These are phyloP conservation scores for Auriscalpium orientale DNA, from an alignment of 768 basidiomycete genomes.

Conservation along the genomic window DNA sequence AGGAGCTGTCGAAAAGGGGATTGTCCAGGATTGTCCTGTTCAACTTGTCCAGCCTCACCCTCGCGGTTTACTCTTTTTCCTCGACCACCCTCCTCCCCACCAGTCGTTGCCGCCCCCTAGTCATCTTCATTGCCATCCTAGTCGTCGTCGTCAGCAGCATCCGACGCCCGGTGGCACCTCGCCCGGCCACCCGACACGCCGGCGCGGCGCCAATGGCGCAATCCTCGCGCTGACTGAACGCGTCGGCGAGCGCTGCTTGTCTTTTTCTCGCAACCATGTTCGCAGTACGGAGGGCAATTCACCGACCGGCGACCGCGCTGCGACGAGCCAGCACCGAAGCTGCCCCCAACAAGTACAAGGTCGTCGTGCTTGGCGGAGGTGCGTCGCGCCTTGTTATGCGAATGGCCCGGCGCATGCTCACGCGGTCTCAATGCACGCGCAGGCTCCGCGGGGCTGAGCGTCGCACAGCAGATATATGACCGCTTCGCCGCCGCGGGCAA, in stretches of 20 bases:
- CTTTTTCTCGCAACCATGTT: slow-evolving; percentile 9
- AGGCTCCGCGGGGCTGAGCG: slow-evolving; percentile 79
- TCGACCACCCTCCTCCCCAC: too few relatives aligned
- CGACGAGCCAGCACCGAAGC: slow-evolving; percentile 28
- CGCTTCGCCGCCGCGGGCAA: slow-evolving; percentile 68
- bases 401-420: background rate
- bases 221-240: too few relatives aligned
- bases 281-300: slow-evolving; percentile 7
- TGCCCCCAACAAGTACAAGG: slow-evolving; percentile 58
- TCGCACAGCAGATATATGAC: slow-evolving; percentile 83
- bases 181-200: too few relatives aligned
- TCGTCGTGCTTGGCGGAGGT: slow-evolving; percentile 88
- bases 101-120: too few relatives aligned
- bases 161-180: too few relatives aligned
- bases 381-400: slow-evolving; percentile 20
- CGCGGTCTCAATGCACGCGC: slow-evolving; percentile 2
- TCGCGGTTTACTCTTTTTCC: too few relatives aligned
- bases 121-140: too few relatives aligned
- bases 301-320: background rate
- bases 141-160: too few relatives aligned
- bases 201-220: too few relatives aligned
- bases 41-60: too few relatives aligned
- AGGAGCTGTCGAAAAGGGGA: too few relatives aligned
- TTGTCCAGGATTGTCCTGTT: too few relatives aligned
- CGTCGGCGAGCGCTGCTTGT: background rate